These are phyloP conservation scores for Kuraishia floccosa DNA, from an alignment of 805 yeast genomes.

Conservation along the genomic window DNA sequence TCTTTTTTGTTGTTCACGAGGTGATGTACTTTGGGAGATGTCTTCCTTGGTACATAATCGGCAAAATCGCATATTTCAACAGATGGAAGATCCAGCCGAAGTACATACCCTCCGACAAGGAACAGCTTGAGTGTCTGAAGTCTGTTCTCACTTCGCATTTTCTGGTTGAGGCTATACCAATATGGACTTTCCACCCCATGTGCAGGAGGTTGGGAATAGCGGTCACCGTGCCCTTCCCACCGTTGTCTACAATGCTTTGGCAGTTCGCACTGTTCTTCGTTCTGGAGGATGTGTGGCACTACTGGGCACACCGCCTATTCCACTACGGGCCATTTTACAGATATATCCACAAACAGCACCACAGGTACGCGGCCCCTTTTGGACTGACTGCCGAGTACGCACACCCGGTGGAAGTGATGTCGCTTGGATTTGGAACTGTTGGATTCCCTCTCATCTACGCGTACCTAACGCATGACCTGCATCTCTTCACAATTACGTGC, in stretches of 20 bases:
- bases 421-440: slow-evolving; percentile 48
- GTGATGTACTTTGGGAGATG: slow-evolving; percentile 48
- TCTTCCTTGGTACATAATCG: slow-evolving; percentile 46
- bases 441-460: slow-evolving; percentile 50
- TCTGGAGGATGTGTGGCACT: slow-evolving; percentile 50
- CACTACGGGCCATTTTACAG: slow-evolving; percentile 47
- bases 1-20: slow-evolving; percentile 45
- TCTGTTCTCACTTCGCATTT: slow-evolving; percentile 46
- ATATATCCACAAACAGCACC: slow-evolving; percentile 50
- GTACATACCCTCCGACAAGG: slow-evolving; percentile 39
- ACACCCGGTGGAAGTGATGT: slow-evolving; percentile 47
- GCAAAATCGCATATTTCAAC: slow-evolving; percentile 37
- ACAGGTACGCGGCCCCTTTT: slow-evolving; percentile 51
- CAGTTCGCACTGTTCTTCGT: slow-evolving; percentile 40
- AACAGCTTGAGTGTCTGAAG: slow-evolving; percentile 53
- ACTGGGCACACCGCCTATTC: slow-evolving; percentile 46
- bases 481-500: slow-evolving; percentile 38
- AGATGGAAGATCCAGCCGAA: slow-evolving; percentile 43
- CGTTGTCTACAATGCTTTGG: slow-evolving; percentile 23
- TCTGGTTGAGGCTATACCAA: slow-evolving; percentile 48
- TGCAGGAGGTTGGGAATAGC: slow-evolving; percentile 36
- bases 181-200: slow-evolving; percentile 52
- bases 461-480: slow-evolving; percentile 31
- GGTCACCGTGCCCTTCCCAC: slow-evolving; percentile 43
- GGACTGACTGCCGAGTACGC: slow-evolving; percentile 54